Base-by-base conservation (phyloP, 495 filamentous ascomycete genomes). In the Mycothermus thermophilus region DNA sequence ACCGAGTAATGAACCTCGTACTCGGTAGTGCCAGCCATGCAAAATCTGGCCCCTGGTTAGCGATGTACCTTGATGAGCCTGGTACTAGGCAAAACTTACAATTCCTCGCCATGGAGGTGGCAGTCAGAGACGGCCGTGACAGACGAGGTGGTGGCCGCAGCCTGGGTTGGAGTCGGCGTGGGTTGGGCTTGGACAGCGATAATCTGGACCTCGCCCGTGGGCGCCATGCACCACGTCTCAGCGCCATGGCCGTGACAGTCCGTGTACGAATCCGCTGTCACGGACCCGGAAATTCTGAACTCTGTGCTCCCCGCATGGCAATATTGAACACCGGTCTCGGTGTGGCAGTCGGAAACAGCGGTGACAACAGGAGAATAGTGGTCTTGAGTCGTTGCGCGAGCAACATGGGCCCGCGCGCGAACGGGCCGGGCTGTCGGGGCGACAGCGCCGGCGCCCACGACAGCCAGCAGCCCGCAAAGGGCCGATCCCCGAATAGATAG, bases 1-100 rank as follows among this genome's bases (percentile, higher is more conserved):
- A 36, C 34, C 2, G 38, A 39, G 0, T 37, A 37, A 13, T 42
- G 35, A 5, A 50, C 36, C 7, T 26, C 13, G 19, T 44, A 50
- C 34, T 50, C 43, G 11, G 35, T 35, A 8, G 34, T 25, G 1
- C 43, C 47, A 23, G 24, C 43, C 43, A 38, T 35, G 26, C 44
- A 48, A 16, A 29, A 29, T 5, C 39, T 43, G 22, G 6, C 6
- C 22, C 6, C 28, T 24, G 27, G 21, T 37, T 9, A 23, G 30
- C 10, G n/a, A n/a, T 1, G 10, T 16, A 9, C 0, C 8, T 12
- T 25, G 2, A 14, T n/a, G 8, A 8, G 12, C 7, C 14, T 12
- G 12, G 9, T 4, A 7, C 5, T 1, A 21, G 10, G 0, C 14
- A 1, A 30, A 0, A 32, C 44, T 32, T 19, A 48, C 41, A 48